These are phyloP conservation scores for Phytopythium litorale DNA, from an alignment of 352 stramenopile species.

Conservation along the genomic window DNA sequence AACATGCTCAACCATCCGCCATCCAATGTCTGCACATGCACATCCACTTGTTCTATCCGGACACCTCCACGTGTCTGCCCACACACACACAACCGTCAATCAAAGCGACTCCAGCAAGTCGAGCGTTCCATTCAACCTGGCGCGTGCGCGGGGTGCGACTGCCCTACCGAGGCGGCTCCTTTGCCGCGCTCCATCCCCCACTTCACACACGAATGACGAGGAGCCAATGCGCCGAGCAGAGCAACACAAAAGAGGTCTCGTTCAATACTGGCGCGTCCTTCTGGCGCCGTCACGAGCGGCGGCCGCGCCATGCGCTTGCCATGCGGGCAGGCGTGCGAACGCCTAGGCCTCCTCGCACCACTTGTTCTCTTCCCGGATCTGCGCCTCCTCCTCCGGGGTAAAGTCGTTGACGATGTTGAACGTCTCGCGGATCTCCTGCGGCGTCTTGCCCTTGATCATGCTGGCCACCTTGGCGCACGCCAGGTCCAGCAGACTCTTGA, in stretches of 20 bases:
- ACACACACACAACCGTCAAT: too few relatives aligned
- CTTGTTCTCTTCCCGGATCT: constrained; percentile 99
- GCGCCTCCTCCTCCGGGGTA: constrained; percentile 98
- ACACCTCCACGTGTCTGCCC: too few relatives aligned
- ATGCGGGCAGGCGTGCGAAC: neutral
- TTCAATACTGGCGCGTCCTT: neutral
- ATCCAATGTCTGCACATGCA: neutral
- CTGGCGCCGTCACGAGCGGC: neutral
- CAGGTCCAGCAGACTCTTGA: constrained; percentile 95
- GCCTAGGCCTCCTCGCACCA: constrained; percentile 98
- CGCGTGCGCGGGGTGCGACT: neutral
- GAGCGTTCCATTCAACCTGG: neutral
- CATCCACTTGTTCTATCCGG: too few relatives aligned
- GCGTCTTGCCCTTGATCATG: constrained; percentile 97
- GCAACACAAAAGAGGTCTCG: neutral
- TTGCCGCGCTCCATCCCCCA: neutral
- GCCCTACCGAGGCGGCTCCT: neutral
- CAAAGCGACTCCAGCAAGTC: neutral
- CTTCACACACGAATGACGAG: neutral
- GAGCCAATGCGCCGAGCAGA: neutral
- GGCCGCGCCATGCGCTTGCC: too few relatives aligned
- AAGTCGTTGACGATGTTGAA: constrained; percentile 99
- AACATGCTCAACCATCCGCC: constrained; percentile 27
- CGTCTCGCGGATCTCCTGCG: constrained; percentile 98
- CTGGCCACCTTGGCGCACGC: constrained; percentile 90